phyloP scores from a whole-genome alignment of 768 basidiomycete species.

The Rhodotorula babjevae region DNA sequence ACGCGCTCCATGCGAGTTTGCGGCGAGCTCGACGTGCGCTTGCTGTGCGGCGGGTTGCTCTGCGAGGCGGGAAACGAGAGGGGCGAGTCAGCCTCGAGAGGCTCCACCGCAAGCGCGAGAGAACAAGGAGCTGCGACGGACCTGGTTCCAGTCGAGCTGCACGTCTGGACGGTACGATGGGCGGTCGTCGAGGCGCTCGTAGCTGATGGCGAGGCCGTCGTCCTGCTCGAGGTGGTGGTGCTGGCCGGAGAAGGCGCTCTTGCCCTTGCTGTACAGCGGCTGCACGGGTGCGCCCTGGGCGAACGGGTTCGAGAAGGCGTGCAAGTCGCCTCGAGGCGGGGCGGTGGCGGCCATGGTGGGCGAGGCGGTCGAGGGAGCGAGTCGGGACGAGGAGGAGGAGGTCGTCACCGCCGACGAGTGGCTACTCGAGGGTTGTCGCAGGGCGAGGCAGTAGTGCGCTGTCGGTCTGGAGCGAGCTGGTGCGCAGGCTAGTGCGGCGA shows the following conservation, averaged over 20 bases:
- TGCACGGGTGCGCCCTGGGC: background rate
- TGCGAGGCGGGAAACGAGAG: background rate
- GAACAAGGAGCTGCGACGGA: constrained; percentile 1
- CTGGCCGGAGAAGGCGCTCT: background rate
- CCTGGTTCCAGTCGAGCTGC: background rate
- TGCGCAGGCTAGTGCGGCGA: too few species aligned
- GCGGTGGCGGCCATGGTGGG: constrained; percentile 3
- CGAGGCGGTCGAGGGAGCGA: background rate
- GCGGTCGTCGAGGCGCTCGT: constrained; percentile 10
- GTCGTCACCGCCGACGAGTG: too few species aligned
- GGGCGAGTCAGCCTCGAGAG: background rate
- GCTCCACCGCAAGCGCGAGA: too few species aligned
- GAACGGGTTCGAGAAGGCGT: background rate
- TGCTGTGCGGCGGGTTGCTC: constrained; percentile 24
- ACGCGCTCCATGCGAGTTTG: constrained; percentile 2
- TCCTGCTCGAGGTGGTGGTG: too few species aligned
- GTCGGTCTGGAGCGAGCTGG: too few species aligned
- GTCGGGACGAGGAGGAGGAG: too few species aligned
- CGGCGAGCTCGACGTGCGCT: background rate
- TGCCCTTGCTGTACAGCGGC: background rate
- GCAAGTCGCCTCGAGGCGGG: background rate
- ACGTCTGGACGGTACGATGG: constrained; percentile 4
- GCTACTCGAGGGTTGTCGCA: background rate
- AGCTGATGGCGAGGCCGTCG: constrained; percentile 1
- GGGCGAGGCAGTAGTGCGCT: too few species aligned